Percentiles rank a stretch among this genome's conserved stretches.
Evolutionary conservation across 2,329 filamentous ascomycete genomes (phyloP).

Genomic region (Ceratocystis diversiconidia): DNA sequence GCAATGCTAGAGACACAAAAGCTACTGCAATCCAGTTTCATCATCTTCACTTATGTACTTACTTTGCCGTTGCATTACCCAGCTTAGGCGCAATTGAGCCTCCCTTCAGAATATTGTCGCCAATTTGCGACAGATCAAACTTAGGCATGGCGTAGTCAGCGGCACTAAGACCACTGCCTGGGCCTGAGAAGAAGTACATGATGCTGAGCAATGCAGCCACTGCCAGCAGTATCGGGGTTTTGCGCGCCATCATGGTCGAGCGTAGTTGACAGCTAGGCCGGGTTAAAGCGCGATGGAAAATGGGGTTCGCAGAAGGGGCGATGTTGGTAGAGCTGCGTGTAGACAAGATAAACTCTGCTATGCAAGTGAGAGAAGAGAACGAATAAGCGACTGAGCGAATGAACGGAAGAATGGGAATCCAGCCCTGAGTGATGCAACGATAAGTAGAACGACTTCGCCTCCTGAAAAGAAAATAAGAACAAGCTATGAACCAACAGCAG

Average conservation of each 20-base stretch:
- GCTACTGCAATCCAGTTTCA: not conserved
- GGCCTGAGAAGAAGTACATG: conserved; percentile 43
- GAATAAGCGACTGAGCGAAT: not conserved
- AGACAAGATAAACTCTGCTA: not conserved
- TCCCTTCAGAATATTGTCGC: conserved; percentile 43
- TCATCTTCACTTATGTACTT: conserved; percentile 22
- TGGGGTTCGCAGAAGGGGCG: not conserved
- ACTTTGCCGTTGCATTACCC: conserved; percentile 72
- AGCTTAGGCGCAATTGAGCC: conserved; percentile 66
- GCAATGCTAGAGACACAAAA: not conserved
- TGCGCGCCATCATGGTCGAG: conserved; percentile 35
- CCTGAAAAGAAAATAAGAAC: not conserved
- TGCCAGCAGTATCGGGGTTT: conserved; percentile 39
- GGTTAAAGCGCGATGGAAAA: not conserved
- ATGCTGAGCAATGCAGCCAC: conserved; percentile 43
- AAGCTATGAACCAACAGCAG: not conserved
- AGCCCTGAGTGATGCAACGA: not conserved
- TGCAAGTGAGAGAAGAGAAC: not conserved
- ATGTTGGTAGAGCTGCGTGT: not conserved
- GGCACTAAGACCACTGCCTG: conserved; percentile 14
- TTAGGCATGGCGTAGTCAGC: conserved; percentile 12
- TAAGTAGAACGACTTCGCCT: not conserved
- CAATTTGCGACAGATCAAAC: conserved; percentile 31
- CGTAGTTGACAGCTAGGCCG: not conserved
- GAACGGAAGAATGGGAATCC: conserved; percentile 1